A percentile compares a stretch with the other conserved stretches of the same genome.
Conservation (phyloP, 2,329 filamentous ascomycete genomes). For the Malbranchea cinnamomea region DNA sequence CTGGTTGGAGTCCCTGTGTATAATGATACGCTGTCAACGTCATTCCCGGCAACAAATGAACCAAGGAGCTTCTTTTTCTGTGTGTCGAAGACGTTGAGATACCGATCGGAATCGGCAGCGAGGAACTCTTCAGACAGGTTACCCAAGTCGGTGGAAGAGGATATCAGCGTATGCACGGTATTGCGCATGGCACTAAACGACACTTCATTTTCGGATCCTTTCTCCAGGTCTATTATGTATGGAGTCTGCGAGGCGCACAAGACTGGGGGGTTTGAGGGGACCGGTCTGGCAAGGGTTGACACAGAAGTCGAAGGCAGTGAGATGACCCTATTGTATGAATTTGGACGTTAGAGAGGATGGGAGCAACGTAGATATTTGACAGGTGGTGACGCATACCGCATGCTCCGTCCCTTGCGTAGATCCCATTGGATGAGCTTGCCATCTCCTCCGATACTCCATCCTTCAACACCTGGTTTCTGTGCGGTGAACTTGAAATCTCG, state of each 20-base stretch:
- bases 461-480: conserved; percentile 24
- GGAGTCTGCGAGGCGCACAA: conserved; percentile 37
- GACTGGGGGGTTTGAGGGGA: conserved; percentile 27
- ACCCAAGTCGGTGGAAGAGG: conserved; percentile 23
- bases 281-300: conserved; percentile 26
- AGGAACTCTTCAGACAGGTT: conserved; percentile 28
- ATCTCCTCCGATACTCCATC: conserved; percentile 40
- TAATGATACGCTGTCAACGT: conserved; percentile 27
- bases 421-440: conserved; percentile 40
- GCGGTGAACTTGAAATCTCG: conserved; percentile 37
- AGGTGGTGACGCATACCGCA: conserved; percentile 22
- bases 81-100: conserved; percentile 35
- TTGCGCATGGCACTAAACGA: conserved; percentile 36
- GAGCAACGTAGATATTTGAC: conserved; percentile 4
- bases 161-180: conserved; percentile 31
- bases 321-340: conserved; percentile 23
- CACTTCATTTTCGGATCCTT: conserved; percentile 20
- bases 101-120: conserved; percentile 34
- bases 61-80: conserved; percentile 28
- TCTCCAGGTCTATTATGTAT: conserved; percentile 30
- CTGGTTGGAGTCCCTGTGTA: conserved; percentile 15
- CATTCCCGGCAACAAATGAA: conserved; percentile 35
- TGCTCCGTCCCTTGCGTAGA: conserved; percentile 27
- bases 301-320: conserved; percentile 28
- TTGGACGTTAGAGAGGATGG: conserved; percentile 5